phyloP scores from a whole-genome alignment of 768 basidiomycete species.

The Termitomyces heimii region DNA sequence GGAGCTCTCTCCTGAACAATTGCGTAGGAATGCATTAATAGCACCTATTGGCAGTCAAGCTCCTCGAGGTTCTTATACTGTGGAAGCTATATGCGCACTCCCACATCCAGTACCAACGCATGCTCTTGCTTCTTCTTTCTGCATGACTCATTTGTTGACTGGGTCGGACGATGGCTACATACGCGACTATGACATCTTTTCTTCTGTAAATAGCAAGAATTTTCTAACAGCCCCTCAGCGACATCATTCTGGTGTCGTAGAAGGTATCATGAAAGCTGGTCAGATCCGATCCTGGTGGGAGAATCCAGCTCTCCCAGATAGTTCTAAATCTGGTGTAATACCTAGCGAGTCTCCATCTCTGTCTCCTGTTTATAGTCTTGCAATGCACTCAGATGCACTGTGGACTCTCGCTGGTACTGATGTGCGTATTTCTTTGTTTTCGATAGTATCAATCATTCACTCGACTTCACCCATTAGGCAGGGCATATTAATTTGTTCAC shows the following conservation, averaged over 20 bases:
- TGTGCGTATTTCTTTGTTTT: constrained; percentile 39
- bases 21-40: constrained; percentile 41
- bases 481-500: constrained; percentile 94
- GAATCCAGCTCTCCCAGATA: constrained; percentile 43
- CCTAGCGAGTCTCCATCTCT: constrained; percentile 41
- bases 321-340: constrained; percentile 19
- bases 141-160: constrained; percentile 85
- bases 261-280: constrained; percentile 87
- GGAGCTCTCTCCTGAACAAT: constrained; percentile 27
- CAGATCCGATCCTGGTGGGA: constrained; percentile 91
- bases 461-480: constrained; percentile 37
- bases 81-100: constrained; percentile 89
- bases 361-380: constrained; percentile 84
- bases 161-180: constrained; percentile 94
- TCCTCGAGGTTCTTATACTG: constrained; percentile 63
- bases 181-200: constrained; percentile 86
- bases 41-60: constrained; percentile 23
- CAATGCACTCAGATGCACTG: constrained; percentile 88
- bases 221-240: constrained; percentile 86
- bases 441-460: constrained; percentile 1
- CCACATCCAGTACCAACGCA: constrained; percentile 87
- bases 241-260: constrained; percentile 85
- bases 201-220: constrained; percentile 81
- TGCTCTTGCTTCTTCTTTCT: constrained; percentile 78
- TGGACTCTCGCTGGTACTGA: constrained; percentile 89